Evolutionary conservation across 2,329 filamentous ascomycete genomes (phyloP).

Genomic region (Daldinia sp.): DNA sequence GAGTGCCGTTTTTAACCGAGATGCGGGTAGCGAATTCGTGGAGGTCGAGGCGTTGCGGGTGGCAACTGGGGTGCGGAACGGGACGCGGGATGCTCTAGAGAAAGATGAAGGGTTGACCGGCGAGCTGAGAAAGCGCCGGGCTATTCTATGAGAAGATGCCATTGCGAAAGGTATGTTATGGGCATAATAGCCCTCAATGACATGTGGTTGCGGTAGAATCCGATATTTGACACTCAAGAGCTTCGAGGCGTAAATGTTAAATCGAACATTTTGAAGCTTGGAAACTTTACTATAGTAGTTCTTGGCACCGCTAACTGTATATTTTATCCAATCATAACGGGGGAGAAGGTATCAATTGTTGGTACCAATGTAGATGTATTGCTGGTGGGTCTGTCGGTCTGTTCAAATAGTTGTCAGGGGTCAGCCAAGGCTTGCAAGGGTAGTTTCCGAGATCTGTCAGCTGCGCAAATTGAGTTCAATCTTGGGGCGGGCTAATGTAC

Average conservation of each 20-base stretch:
- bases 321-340: background rate
- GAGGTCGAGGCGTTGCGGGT: slow-evolving; percentile 37
- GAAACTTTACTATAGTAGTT: background rate
- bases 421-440: background rate
- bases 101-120: slow-evolving; percentile 28
- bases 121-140: slow-evolving; percentile 31
- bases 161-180: slow-evolving; percentile 37
- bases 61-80: slow-evolving; percentile 29
- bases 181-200: slow-evolving; percentile 46
- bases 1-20: slow-evolving; percentile 50
- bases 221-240: background rate
- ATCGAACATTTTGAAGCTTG: slow-evolving; percentile 11
- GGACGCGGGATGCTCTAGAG: slow-evolving; percentile 31
- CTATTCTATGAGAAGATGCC: slow-evolving; percentile 40
- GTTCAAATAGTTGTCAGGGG: background rate
- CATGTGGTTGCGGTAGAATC: slow-evolving; percentile 24
- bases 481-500: no score
- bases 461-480: background rate
- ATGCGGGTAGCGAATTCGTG: slow-evolving; percentile 34
- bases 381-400: background rate
- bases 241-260: no score
- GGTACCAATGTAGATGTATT: background rate
- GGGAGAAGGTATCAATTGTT: background rate
- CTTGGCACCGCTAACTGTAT: slow-evolving; percentile 6
- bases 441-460: background rate